These are phyloP conservation scores for Termitomyces sp. DNA, from an alignment of 768 basidiomycete species.

Conservation along the genomic window DNA sequence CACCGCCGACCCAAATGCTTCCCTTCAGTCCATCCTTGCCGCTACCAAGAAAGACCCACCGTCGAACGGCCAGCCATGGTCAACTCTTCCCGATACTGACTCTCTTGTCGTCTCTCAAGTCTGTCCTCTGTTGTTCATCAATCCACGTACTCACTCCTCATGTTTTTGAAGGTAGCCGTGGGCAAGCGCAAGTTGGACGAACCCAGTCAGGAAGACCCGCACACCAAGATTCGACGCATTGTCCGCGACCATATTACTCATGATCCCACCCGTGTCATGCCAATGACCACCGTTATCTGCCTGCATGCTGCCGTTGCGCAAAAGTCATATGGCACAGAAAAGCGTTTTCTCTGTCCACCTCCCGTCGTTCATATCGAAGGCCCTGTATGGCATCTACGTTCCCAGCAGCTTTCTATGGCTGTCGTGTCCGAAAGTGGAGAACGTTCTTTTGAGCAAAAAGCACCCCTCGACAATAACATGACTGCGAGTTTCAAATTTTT, in stretches of 20 bases:
- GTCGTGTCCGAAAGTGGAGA: constrained; percentile 83
- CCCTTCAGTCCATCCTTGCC: constrained; percentile 51
- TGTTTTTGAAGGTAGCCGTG: constrained; percentile 35
- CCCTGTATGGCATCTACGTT: constrained; percentile 80
- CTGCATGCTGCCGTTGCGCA: constrained; percentile 92
- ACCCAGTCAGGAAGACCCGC: constrained; percentile 60
- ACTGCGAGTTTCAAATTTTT: constrained; percentile 89
- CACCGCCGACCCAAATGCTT: constrained; percentile 42
- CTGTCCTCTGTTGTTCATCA: constrained; percentile 17
- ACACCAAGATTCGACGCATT: constrained; percentile 80
- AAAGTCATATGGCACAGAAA: constrained; percentile 95
- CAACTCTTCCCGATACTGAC: constrained; percentile 32
- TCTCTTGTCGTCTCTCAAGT: constrained; percentile 38
- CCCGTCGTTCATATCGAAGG: constrained; percentile 93
- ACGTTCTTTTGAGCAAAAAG: constrained; percentile 82
- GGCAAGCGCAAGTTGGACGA: constrained; percentile 79
- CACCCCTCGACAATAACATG: constrained; percentile 80
- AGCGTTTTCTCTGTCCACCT: constrained; percentile 91
- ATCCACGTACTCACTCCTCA: constrained; percentile 4
- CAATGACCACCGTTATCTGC: constrained; percentile 89
- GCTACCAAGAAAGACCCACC: constrained; percentile 45
- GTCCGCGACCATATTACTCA: constrained; percentile 80
- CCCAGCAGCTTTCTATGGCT: constrained; percentile 81
- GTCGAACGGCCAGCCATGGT: constrained; percentile 40
- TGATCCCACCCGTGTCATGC: constrained; percentile 71